Evolutionary conservation across 495 filamentous ascomycete genomes (phyloP).

Genomic region (Extremus antarcticus): DNA sequence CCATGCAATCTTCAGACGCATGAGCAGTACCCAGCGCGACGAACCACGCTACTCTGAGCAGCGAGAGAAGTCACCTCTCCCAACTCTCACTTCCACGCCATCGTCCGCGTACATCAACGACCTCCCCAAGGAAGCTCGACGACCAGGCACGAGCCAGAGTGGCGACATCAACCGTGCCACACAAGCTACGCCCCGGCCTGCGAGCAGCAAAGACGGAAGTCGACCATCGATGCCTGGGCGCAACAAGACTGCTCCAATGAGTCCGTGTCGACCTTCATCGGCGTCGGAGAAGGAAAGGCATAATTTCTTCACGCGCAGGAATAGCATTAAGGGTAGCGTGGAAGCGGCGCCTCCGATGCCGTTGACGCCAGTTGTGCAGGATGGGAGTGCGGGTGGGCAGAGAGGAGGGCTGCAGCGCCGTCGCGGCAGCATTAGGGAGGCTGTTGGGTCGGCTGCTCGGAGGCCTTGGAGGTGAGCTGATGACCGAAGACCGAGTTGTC

Average conservation of each 20-base stretch:
- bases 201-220: conserved; percentile 2
- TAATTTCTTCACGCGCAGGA: conserved; percentile 9
- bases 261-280: neutral
- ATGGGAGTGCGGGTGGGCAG: neutral
- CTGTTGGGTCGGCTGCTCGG: conserved; percentile 6
- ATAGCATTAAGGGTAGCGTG: neutral
- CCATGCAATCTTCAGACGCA: conserved; percentile 18
- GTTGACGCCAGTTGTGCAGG: neutral
- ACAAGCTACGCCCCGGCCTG: neutral
- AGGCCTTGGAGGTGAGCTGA: neutral
- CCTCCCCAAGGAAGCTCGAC: neutral
- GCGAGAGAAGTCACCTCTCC: conserved; percentile 12
- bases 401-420: neutral
- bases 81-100: conserved; percentile 12
- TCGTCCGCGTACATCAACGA: conserved; percentile 11
- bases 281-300: neutral
- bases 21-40: conserved; percentile 6
- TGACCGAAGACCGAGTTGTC: neutral
- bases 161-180: neutral
- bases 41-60: neutral
- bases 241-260: neutral
- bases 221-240: neutral
- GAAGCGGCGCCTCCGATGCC: neutral
- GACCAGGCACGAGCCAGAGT: conserved; percentile 10
- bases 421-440: conserved; percentile 18